Evolutionary conservation across 345 rosid genomes (phyloP).

Genomic region (Euphorbia pulcherrima): DNA sequence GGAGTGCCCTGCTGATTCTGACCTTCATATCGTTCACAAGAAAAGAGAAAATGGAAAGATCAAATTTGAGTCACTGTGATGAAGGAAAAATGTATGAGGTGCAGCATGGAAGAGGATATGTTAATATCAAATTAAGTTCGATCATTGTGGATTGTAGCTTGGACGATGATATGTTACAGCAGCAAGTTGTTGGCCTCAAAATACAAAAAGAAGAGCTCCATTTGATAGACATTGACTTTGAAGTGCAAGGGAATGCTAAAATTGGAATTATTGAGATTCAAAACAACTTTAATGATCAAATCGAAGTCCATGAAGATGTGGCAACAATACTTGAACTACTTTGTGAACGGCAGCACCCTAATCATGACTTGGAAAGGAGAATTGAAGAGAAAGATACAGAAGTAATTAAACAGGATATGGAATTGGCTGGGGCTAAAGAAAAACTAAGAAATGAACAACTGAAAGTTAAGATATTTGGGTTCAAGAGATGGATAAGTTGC

Average conservation of each 20-base stretch:
- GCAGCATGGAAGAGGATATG: constrained; percentile 80
- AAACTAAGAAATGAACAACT: constrained; percentile 90
- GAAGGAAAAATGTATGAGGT: constrained; percentile 87
- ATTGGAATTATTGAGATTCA: constrained; percentile 62
- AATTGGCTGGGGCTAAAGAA: too few species aligned
- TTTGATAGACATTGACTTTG: constrained; percentile 67
- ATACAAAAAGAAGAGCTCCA: constrained; percentile 73
- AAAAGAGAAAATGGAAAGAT: constrained; percentile 63
- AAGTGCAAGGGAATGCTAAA: constrained; percentile 67
- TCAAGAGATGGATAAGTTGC: constrained; percentile 87
- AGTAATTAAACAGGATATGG: constrained; percentile 78
- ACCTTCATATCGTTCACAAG: constrained; percentile 59
- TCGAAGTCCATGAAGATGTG: constrained; percentile 61
- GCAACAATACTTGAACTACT: constrained; percentile 70
- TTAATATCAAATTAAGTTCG: constrained; percentile 57
- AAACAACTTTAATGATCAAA: constrained; percentile 51
- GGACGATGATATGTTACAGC: constrained; percentile 56
- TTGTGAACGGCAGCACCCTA: constrained; percentile 54
- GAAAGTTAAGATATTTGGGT: constrained; percentile 76
- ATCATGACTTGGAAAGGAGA: constrained; percentile 66
- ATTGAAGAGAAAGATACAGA: constrained; percentile 85
- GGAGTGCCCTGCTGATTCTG: constrained; percentile 95
- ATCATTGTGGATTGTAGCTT: constrained; percentile 48
- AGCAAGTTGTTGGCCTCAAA: constrained; percentile 48
- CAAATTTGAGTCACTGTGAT: constrained; percentile 58